phyloP scores from a whole-genome alignment of 495 filamentous ascomycete genomes.

The Podospora australis region DNA sequence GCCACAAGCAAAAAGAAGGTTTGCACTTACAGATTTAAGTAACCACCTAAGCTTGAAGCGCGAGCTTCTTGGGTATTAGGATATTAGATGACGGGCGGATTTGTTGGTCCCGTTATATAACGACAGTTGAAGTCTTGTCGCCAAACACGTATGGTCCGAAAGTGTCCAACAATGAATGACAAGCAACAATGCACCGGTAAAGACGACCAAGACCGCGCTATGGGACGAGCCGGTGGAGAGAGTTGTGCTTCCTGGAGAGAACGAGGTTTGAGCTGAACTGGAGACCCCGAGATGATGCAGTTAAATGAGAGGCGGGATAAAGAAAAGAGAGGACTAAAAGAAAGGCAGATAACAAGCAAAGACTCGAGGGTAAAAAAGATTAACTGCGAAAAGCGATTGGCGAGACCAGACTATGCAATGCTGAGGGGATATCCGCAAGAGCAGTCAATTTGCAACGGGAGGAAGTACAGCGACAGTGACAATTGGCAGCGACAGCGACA shows the following conservation, averaged over 20 bases:
- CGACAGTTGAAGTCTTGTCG: too few relatives aligned
- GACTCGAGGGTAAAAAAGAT: not conserved
- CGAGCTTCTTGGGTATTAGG: not conserved
- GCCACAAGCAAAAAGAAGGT: slow-evolving; percentile 9
- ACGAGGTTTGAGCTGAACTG: too few relatives aligned
- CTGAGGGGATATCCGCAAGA: slow-evolving; percentile 5
- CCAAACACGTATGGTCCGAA: too few relatives aligned
- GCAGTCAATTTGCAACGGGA: slow-evolving; percentile 5
- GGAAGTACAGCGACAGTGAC: slow-evolving; percentile 2
- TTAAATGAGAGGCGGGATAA: not conserved
- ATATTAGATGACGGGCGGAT: not conserved
- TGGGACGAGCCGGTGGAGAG: slow-evolving; percentile 1
- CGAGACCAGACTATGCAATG: not conserved
- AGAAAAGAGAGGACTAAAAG: not conserved
- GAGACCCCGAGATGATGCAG: not conserved
- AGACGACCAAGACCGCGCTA: slow-evolving; percentile 4
- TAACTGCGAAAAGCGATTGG: not conserved
- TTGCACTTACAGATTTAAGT: slow-evolving; percentile 16
- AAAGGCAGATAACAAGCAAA: not conserved
- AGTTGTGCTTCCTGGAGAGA: not conserved
- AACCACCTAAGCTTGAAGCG: not conserved
- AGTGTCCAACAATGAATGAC: slow-evolving; percentile 1
- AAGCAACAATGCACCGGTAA: slow-evolving; percentile 5
- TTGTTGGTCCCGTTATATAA: not conserved
- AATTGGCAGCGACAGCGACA: slow-evolving; percentile 3